phyloP scores from a whole-genome alignment of 2,329 filamentous ascomycete species.

The Byssothecium circinans region DNA sequence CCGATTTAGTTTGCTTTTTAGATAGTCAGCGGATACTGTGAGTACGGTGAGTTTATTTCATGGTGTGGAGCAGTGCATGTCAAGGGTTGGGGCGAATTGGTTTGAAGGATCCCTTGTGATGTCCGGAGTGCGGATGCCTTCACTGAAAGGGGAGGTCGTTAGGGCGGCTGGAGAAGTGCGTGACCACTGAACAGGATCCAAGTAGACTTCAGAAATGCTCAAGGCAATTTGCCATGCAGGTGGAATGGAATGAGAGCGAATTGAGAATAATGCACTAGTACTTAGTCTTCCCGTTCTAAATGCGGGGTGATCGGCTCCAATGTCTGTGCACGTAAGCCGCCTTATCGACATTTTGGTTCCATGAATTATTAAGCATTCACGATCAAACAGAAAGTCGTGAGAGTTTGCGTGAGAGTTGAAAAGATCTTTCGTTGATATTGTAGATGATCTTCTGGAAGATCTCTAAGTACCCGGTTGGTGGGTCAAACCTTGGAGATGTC shows the following conservation, averaged over 20 bases:
- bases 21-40: constrained; percentile 13
- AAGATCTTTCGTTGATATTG: neutral
- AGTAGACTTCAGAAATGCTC: no score
- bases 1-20: neutral
- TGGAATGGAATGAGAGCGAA: neutral
- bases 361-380: neutral
- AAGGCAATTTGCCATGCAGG: neutral
- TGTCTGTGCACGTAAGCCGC: constrained; percentile 10
- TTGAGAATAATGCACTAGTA: constrained; percentile 1
- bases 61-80: neutral
- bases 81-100: neutral
- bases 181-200: no score
- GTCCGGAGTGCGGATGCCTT: constrained; percentile 4
- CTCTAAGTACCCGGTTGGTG: neutral
- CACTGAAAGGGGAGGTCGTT: constrained; percentile 11
- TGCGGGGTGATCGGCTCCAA: constrained; percentile 17
- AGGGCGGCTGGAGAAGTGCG: neutral
- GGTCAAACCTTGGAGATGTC: neutral
- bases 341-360: constrained; percentile 1
- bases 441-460: neutral
- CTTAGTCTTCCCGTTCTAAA: constrained; percentile 8
- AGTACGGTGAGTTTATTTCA: neutral
- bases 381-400: neutral
- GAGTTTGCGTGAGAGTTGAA: neutral
- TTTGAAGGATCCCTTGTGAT: constrained; percentile 3